Evolutionary conservation across 2,329 filamentous ascomycete species (phyloP).

Genomic region (Calonectria hongkongensis): DNA sequence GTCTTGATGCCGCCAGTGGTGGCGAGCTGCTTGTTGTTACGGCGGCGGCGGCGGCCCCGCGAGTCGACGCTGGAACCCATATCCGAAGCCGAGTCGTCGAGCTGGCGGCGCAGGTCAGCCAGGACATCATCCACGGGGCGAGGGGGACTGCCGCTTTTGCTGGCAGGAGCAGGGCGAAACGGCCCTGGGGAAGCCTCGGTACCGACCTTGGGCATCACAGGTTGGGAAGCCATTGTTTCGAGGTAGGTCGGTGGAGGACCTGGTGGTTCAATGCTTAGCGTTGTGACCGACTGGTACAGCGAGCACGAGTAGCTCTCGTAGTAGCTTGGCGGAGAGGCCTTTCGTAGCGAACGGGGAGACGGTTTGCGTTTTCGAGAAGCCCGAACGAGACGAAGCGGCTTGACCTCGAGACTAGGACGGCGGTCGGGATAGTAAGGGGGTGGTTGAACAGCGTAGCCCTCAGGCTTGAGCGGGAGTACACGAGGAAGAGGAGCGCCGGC

Average conservation of each 20-base stretch:
- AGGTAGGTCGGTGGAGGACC: slow-evolving; percentile 42
- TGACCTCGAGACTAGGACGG: slow-evolving; percentile 43
- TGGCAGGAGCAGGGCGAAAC: slow-evolving; percentile 31
- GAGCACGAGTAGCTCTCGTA: slow-evolving; percentile 43
- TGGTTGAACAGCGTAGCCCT: slow-evolving; percentile 44
- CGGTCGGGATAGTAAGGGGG: slow-evolving; percentile 46
- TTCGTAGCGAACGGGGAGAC: slow-evolving; percentile 15
- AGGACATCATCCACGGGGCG: slow-evolving; percentile 43
- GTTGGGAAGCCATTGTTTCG: slow-evolving; percentile 46
- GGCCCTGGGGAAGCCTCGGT: slow-evolving; percentile 32
- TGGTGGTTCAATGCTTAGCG: slow-evolving; percentile 44
- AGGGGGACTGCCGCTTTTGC: slow-evolving; percentile 39
- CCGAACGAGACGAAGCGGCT: slow-evolving; percentile 47
- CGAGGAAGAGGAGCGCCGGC: slow-evolving; percentile 44
- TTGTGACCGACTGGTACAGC: slow-evolving; percentile 42
- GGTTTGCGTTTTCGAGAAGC: slow-evolving; percentile 42
- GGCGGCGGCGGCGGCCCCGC: slow-evolving; percentile 47
- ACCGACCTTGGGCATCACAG: slow-evolving; percentile 47
- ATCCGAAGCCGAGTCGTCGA: slow-evolving; percentile 48
- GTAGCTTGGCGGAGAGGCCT: slow-evolving; percentile 42
- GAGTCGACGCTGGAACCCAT: slow-evolving; percentile 47
- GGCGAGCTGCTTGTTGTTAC: slow-evolving; percentile 49
- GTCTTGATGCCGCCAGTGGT: slow-evolving; percentile 46
- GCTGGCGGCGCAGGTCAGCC: slow-evolving; percentile 47
- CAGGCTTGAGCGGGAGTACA: slow-evolving; percentile 47